phyloP scores from a whole-genome alignment of 2,329 filamentous ascomycete genomes.

The Talaromyces pinophilus region DNA sequence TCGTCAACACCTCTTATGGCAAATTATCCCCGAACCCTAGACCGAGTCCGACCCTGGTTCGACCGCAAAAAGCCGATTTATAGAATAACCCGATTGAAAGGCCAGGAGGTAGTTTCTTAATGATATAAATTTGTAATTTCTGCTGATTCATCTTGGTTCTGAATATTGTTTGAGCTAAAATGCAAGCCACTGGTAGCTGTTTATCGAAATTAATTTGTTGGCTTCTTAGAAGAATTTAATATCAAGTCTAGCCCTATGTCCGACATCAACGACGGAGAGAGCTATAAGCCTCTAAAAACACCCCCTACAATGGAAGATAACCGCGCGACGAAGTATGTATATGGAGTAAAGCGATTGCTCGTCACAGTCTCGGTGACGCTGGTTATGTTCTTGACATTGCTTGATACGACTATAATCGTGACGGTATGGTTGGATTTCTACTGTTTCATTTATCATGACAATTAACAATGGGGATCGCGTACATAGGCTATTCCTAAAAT shows the following conservation, averaged over 20 bases:
- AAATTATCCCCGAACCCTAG: constrained; percentile 1
- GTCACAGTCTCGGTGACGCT: constrained; percentile 44
- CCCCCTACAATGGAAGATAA: not conserved
- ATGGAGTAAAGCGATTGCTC: constrained; percentile 14
- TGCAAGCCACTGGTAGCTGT: not conserved
- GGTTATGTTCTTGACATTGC: constrained; percentile 51
- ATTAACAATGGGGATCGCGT: not conserved
- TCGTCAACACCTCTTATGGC: not conserved
- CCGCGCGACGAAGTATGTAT: not conserved
- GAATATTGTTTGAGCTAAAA: not conserved
- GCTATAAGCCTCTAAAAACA: constrained; percentile 4
- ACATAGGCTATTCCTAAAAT: constrained; percentile 34
- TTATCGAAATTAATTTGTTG: not conserved
- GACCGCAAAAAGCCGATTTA: not conserved
- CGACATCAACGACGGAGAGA: not conserved
- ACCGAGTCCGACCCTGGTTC: not conserved
- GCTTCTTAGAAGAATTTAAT: not conserved
- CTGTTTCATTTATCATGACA: not conserved
- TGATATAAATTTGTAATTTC: not conserved
- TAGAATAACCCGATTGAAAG: not conserved
- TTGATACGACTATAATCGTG: constrained; percentile 57
- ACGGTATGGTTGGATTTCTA: constrained; percentile 42
- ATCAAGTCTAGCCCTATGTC: not conserved
- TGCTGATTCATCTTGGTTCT: not conserved
- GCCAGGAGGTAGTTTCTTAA: not conserved